These are phyloP conservation scores for Blastocystis sp. DNA, from an alignment of 352 stramenopile genomes.

Conservation along the genomic window DNA sequence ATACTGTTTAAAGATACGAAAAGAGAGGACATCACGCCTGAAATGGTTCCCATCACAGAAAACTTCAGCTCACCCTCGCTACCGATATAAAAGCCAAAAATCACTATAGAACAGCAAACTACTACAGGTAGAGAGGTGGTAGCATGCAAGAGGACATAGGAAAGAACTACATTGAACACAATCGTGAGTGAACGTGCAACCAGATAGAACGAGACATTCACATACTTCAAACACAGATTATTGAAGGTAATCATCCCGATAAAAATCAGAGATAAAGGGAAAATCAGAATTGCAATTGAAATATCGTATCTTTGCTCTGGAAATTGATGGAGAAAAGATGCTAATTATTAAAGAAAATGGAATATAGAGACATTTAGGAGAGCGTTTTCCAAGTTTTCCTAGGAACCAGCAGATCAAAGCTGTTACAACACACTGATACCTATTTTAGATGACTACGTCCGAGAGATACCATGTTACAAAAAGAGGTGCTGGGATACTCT, in stretches of 20 bases:
- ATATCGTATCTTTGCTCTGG: conserved; percentile 70
- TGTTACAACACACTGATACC: conserved; percentile 73
- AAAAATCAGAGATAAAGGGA: conserved; percentile 73
- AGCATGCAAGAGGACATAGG: conserved; percentile 68
- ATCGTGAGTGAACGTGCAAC: conserved; percentile 70
- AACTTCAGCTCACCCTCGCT: conserved; percentile 74
- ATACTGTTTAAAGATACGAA: conserved; percentile 80
- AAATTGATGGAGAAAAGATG: conserved; percentile 71
- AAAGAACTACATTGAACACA: conserved; percentile 78
- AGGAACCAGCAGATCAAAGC: conserved; percentile 71
- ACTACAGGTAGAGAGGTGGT: conserved; percentile 68
- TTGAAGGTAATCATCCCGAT: conserved; percentile 67
- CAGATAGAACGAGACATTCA: conserved; percentile 56
- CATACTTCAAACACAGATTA: conserved; percentile 55
- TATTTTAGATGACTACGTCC: neutral
- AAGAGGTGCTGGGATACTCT: conserved; percentile 70
- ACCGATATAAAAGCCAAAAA: conserved; percentile 74
- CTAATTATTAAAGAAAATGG: conserved; percentile 16
- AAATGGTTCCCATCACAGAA: conserved; percentile 70
- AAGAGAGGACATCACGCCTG: conserved; percentile 72
- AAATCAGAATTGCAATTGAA: conserved; percentile 66
- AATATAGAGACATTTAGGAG: neutral
- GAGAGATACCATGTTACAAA: conserved; percentile 74
- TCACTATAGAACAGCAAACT: conserved; percentile 70
- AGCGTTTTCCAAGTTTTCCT: conserved; percentile 67